Percentiles rank a stretch among this genome's conserved stretches.
These are phyloP conservation scores for Tetradesmus obliquus DNA, from an alignment of 139 green algal species.

Conservation along the genomic window DNA sequence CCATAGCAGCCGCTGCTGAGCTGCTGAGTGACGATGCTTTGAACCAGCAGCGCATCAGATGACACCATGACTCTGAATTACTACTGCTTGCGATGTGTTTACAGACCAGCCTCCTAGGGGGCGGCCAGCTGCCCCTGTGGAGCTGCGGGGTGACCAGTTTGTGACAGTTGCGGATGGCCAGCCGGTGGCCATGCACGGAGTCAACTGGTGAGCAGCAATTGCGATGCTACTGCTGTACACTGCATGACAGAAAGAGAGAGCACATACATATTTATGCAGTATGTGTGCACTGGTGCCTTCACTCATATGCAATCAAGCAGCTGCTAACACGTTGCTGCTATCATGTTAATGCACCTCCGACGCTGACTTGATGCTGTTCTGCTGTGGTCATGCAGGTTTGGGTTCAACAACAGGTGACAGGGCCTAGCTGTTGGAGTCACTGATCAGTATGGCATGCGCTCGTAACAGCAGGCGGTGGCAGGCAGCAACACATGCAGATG, in stretches of 20 bases:
- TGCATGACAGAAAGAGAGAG: too few species aligned
- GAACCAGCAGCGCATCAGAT: not conserved
- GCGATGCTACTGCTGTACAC: too few species aligned
- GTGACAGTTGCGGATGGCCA: not conserved
- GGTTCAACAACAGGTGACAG: slow-evolving; percentile 33
- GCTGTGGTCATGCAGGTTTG: slow-evolving; percentile 3
- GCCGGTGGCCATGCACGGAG: slow-evolving; percentile 16
- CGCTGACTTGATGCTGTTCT: not conserved
- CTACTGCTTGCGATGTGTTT: not conserved
- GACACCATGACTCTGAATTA: not conserved
- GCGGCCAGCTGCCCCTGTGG: slow-evolving; percentile 9
- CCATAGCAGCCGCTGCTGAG: not conserved
- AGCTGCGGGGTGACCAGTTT: slow-evolving; percentile 32
- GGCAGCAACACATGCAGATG: not conserved
- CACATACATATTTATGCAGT: too few species aligned
- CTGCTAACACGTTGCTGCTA: too few species aligned
- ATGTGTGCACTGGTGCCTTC: not conserved
- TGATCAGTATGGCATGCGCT: not conserved
- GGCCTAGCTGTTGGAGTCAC: too few species aligned
- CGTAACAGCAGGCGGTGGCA: not conserved
- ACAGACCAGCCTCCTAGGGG: slow-evolving; percentile 19
- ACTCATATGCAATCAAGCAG: not conserved
- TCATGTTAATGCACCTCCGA: too few species aligned
- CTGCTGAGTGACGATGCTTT: not conserved
- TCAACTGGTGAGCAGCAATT: slow-evolving; percentile 29